Base-by-base conservation (phyloP, 768 basidiomycete genomes). In the Asterophora lycoperdoides region DNA sequence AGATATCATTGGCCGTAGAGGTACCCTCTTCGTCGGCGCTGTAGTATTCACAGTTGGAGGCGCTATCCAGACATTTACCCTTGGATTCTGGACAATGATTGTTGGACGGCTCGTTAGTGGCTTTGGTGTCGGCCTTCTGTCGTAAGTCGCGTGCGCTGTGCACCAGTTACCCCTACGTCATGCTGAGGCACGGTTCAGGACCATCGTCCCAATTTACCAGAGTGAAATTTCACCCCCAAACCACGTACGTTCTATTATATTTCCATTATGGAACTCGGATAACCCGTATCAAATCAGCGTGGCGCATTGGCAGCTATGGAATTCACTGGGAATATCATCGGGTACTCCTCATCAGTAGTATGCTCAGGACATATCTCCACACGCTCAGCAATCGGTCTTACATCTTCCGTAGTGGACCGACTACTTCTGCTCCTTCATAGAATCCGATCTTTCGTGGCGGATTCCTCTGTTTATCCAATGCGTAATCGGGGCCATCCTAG, bases 131-230 rank as follows among this genome's bases (percentile, higher is more conserved):
- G 88, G 88, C 3, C 71, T 62, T 45, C 64, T 91, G 43, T 86
- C 84, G 83, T 87, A 64, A 57, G 80, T 77, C 15, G 3, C 19
- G 33, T 20, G 29, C 29, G 9, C 41, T n/a, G 3, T 23, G 23
- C 23, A 23, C 23, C 23, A 11, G n/a, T 17, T 30, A 7, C 36
- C 30, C 40, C 35, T 30, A 20, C 15, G 17, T 35, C 13, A 23
- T 26, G 38, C 43, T 42, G 5, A 56, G 32, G 19, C 10, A n/a
- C 13, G n/a, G 9, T 30, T 37, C 33, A 93, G 91, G 36, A 93
- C 91, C n/a, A 93, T 93, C 52, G 91, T 93, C 23, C 92, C 91
- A 11, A 92, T 93, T 49, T 94, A 93, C 65, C 90, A 96, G 72
- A 92, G 89, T 57, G 94, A 97, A 72, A 92, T 96, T 40, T 93